Percentiles rank a stretch among this genome's conserved stretches.
phyloP scores from a whole-genome alignment of 345 rosid genomes.

The Eucalyptus marginata region DNA sequence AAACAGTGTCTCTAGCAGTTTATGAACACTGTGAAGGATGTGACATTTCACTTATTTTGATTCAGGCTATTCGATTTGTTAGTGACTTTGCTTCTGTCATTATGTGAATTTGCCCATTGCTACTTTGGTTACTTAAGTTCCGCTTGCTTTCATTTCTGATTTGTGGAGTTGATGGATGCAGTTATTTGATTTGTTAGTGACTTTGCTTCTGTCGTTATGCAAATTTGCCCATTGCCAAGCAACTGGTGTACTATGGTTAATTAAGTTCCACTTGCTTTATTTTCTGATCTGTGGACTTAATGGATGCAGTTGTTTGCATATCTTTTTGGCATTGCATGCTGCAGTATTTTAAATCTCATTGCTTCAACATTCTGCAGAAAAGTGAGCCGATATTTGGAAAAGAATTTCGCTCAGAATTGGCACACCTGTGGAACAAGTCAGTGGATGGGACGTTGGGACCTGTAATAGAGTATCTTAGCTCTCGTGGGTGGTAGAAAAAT shows the following conservation, averaged over 20 bases:
- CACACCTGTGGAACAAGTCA: slow-evolving; percentile 69
- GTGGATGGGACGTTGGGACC: slow-evolving; percentile 74
- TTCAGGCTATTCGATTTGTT: neutral
- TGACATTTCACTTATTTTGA: neutral
- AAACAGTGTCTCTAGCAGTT: neutral
- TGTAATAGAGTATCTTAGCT: slow-evolving; percentile 44
- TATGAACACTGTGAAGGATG: neutral
- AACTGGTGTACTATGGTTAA: neutral
- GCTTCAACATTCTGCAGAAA: slow-evolving; percentile 15
- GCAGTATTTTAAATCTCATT: neutral
- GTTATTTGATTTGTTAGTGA: neutral
- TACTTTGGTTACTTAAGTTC: neutral
- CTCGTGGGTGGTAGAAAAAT: slow-evolving; percentile 47
- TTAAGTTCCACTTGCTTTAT: neutral
- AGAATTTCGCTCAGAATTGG: slow-evolving; percentile 39
- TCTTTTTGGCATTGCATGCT: neutral
- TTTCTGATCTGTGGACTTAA: neutral
- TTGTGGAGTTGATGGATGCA: neutral
- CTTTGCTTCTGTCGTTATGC: neutral
- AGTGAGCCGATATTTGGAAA: slow-evolving; percentile 48
- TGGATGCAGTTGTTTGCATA: neutral
- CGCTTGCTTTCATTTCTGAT: neutral
- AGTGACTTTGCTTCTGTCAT: neutral
- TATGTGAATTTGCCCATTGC: neutral
- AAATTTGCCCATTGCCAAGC: neutral